Evolutionary conservation across 208 protist genomes (phyloP).

Genomic region (Trypanosoma scelopori): DNA sequence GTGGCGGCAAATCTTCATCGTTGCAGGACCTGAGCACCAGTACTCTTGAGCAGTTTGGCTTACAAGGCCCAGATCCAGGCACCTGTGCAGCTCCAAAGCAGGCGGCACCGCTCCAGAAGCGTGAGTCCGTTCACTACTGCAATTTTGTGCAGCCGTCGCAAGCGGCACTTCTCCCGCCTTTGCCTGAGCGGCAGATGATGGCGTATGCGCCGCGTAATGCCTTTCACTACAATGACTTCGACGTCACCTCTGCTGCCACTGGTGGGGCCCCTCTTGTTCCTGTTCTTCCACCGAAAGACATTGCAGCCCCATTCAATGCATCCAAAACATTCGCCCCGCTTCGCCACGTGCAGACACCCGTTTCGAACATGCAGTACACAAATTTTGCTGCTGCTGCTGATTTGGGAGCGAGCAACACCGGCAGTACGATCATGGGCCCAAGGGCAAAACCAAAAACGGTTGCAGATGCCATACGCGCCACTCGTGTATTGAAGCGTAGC

Average conservation of each 20-base stretch:
- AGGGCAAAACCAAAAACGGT: conserved; percentile 25
- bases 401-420: no score
- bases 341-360: conserved; percentile 2
- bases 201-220: conserved; percentile 9
- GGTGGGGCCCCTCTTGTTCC: background rate
- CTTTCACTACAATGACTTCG: conserved; percentile 26
- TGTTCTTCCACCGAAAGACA: background rate
- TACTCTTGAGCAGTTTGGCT: background rate
- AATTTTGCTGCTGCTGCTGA: conserved; percentile 31
- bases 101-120: background rate
- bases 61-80: background rate
- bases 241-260: background rate
- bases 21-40: conserved; percentile 4
- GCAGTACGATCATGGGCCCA: background rate
- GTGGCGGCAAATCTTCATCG: conserved; percentile 14
- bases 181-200: background rate
- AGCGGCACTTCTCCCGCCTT: background rate
- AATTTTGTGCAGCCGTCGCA: conserved; percentile 12
- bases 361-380: conserved; percentile 29
- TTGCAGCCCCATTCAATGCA: background rate
- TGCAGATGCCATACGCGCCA: conserved; percentile 38
- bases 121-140: conserved; percentile 4
- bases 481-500: conserved; percentile 23
- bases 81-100: background rate
- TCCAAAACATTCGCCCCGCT: background rate